Evolutionary conservation across 2,329 filamentous ascomycete species (phyloP).

Genomic region (Ceratocystis lukuohia): DNA sequence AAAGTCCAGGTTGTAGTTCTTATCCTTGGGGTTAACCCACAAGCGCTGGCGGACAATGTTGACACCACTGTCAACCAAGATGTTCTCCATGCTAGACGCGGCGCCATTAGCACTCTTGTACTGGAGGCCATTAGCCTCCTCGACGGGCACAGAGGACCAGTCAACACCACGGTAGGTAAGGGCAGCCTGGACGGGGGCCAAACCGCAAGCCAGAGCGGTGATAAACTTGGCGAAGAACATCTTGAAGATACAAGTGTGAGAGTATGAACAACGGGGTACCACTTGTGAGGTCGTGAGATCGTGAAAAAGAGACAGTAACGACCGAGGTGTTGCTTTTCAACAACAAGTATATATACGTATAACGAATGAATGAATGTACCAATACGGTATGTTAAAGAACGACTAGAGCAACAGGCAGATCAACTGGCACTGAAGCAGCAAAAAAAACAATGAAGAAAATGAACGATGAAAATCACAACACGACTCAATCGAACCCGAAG

Average conservation of each 20-base stretch:
- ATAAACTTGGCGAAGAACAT: conserved; percentile 14
- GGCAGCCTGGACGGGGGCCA: conserved; percentile 26
- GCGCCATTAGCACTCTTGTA: conserved; percentile 46
- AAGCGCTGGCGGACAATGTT: conserved; percentile 59
- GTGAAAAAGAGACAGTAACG: background rate
- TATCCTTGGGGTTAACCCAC: conserved; percentile 55
- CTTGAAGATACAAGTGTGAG: background rate
- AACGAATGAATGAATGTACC: conserved; percentile 1
- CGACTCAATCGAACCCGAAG: background rate
- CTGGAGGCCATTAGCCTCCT: conserved; percentile 46
- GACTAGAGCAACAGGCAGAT: background rate
- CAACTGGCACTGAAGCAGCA: background rate
- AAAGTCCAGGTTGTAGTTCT: conserved; percentile 56
- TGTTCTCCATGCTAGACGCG: conserved; percentile 45
- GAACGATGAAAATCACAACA: conserved; percentile 1
- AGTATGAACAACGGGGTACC: background rate
- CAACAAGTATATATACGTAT: background rate
- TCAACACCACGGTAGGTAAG: conserved; percentile 54
- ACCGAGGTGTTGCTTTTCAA: conserved; percentile 1
- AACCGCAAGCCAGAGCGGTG: conserved; percentile 9
- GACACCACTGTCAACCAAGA: conserved; percentile 47
- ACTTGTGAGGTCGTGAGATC: background rate
- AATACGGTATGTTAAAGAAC: background rate
- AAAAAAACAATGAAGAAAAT: background rate
- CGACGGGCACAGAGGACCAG: conserved; percentile 53